Evolutionary conservation across 306 rosid genomes (phyloP).

Genomic region (Quercus cerris): DNA sequence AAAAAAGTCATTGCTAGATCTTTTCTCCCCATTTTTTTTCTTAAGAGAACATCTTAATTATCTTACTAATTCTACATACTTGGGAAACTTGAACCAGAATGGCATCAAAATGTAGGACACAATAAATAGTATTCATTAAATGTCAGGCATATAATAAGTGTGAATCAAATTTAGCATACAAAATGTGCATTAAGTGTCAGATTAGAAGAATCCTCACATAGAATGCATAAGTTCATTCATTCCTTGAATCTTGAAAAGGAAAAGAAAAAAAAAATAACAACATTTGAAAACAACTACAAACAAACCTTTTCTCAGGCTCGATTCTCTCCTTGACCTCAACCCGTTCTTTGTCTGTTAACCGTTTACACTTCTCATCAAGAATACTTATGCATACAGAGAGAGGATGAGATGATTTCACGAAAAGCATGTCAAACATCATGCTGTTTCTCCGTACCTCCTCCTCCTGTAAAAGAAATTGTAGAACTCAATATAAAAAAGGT

Average conservation of each 20-base stretch:
- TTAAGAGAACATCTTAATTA: not conserved
- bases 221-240: not conserved
- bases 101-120: not conserved
- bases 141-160: too few relatives aligned
- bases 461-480: constrained; percentile 28
- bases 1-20: not conserved
- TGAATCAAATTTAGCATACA: too few relatives aligned
- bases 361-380: constrained; percentile 77
- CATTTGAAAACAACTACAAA: constrained; percentile 13
- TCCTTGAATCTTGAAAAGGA: not conserved
- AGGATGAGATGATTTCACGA: constrained; percentile 88
- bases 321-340: constrained; percentile 67
- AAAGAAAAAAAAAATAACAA: not conserved
- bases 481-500: constrained; percentile 13
- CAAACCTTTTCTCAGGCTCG: constrained; percentile 76
- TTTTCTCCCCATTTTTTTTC: not conserved
- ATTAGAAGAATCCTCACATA: too few relatives aligned
- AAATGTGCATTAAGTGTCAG: too few relatives aligned
- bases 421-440: constrained; percentile 80
- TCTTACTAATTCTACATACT: not conserved
- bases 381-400: constrained; percentile 95
- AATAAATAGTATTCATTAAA: not conserved
- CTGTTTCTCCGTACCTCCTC: constrained; percentile 79
- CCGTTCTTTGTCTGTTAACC: constrained; percentile 65
- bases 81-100: not conserved